These are phyloP conservation scores for Leishmania tropica DNA, from an alignment of 208 protist genomes.

Conservation along the genomic window DNA sequence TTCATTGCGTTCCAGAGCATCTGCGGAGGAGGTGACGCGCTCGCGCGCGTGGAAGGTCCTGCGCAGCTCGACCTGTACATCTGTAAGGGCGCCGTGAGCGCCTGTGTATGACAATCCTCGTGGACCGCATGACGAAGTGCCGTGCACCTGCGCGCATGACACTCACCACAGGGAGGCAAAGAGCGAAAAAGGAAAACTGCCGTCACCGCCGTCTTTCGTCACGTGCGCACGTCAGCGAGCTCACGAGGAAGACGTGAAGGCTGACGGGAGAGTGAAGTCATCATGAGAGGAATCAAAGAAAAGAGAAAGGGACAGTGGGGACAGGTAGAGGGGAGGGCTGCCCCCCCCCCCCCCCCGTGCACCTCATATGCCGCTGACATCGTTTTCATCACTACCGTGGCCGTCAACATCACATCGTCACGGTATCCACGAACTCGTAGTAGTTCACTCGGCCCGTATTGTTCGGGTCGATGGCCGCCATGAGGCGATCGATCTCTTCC, in stretches of 20 bases:
- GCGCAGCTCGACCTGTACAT: neutral
- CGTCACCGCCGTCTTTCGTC: neutral
- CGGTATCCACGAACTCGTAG: conserved; percentile 86
- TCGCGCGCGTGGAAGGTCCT: neutral
- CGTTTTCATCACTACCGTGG: neutral
- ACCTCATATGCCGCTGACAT: neutral
- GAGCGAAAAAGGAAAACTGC: neutral
- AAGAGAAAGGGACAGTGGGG: neutral
- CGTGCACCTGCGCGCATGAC: neutral
- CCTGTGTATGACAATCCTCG: neutral
- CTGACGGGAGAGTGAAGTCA: neutral
- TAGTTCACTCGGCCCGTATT: conserved; percentile 88
- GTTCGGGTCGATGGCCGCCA: conserved; percentile 82
- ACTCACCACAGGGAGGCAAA: neutral
- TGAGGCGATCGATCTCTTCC: conserved; percentile 78
- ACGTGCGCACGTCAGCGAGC: neutral
- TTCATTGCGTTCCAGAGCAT: neutral
- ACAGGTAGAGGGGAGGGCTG: neutral
- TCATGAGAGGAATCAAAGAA: neutral
- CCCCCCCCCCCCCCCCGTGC: neutral
- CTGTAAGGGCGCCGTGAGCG: neutral
- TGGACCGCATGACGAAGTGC: neutral
- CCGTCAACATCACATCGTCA: conserved; percentile 38
- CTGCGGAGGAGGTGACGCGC: neutral
- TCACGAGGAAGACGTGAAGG: neutral